phyloP scores from a whole-genome alignment of 1,139 yeast species.

The Yamadazyma spencermartinsiae region DNA sequence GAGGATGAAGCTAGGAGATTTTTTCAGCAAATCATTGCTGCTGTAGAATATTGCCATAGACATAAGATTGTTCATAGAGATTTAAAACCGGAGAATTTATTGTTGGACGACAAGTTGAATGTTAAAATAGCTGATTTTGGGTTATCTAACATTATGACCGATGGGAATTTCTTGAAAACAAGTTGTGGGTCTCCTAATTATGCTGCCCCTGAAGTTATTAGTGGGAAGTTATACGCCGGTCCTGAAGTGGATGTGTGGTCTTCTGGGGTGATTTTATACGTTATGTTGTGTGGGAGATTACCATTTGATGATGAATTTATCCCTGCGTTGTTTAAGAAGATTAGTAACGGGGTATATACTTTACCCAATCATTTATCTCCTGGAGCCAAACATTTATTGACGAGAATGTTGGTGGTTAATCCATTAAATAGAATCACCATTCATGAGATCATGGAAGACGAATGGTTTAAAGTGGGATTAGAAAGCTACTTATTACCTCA shows the following conservation, averaged over 20 bases:
- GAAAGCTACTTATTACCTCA: constrained; percentile 83
- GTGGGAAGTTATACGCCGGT: constrained; percentile 95
- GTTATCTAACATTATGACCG: constrained; percentile 94
- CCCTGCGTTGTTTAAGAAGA: constrained; percentile 93
- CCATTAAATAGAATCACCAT: constrained; percentile 95
- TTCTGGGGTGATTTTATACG: constrained; percentile 93
- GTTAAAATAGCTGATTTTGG: constrained; percentile 98
- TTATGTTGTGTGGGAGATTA: constrained; percentile 93
- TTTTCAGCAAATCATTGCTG: constrained; percentile 96
- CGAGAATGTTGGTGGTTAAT: constrained; percentile 93
- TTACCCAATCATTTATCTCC: constrained; percentile 85
- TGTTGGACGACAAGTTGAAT: constrained; percentile 85
- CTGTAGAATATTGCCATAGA: constrained; percentile 96
- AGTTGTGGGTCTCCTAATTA: constrained; percentile 95
- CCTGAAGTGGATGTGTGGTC: constrained; percentile 99
- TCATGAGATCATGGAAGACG: constrained; percentile 91
- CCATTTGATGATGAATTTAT: constrained; percentile 98
- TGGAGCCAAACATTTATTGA: constrained; percentile 84
- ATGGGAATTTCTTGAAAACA: constrained; percentile 93
- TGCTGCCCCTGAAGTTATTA: constrained; percentile 97
- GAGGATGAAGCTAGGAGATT: constrained; percentile 93
- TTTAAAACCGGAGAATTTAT: constrained; percentile 89
- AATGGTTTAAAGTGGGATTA: constrained; percentile 87
- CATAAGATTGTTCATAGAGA: constrained; percentile 98
- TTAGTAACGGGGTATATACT: constrained; percentile 91